These are phyloP conservation scores for Zygotorulaspora chibaensis DNA, from an alignment of 805 yeast genomes.

Conservation along the genomic window DNA sequence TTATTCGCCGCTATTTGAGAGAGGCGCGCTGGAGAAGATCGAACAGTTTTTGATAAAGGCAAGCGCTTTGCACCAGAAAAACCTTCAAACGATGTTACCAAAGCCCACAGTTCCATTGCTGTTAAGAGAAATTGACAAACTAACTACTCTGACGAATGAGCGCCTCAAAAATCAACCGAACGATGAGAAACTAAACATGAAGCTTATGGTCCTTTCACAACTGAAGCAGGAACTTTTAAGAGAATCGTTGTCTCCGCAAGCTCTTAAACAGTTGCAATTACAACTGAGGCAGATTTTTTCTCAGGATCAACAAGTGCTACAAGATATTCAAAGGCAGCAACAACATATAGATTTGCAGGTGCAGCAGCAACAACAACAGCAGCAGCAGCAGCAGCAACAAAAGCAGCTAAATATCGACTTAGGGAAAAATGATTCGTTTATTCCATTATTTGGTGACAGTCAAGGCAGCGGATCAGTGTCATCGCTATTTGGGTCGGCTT, in stretches of 20 bases:
- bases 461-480: constrained; percentile 14
- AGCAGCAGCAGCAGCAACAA: constrained; percentile 16
- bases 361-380: constrained; percentile 22
- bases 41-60: constrained; percentile 68
- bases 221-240: constrained; percentile 35
- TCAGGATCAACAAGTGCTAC: constrained; percentile 35
- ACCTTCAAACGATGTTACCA: constrained; percentile 28
- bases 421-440: constrained; percentile 6
- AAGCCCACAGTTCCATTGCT: constrained; percentile 33
- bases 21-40: constrained; percentile 62
- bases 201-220: constrained; percentile 36
- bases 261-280: constrained; percentile 37
- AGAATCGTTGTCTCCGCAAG: constrained; percentile 32
- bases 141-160: constrained; percentile 34
- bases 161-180: constrained; percentile 31
- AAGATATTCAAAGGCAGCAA: constrained; percentile 25
- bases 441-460: constrained; percentile 20
- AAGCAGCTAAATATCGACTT: constrained; percentile 8
- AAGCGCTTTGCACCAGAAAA: constrained; percentile 43
- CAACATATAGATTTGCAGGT: constrained; percentile 31
- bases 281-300: constrained; percentile 39
- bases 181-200: constrained; percentile 33
- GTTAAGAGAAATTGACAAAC: constrained; percentile 35
- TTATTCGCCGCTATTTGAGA: constrained; percentile 60
- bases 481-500: constrained; percentile 20